Conservation (phyloP, 352 stramenopile species). For the Pythium aquatile region DNA sequence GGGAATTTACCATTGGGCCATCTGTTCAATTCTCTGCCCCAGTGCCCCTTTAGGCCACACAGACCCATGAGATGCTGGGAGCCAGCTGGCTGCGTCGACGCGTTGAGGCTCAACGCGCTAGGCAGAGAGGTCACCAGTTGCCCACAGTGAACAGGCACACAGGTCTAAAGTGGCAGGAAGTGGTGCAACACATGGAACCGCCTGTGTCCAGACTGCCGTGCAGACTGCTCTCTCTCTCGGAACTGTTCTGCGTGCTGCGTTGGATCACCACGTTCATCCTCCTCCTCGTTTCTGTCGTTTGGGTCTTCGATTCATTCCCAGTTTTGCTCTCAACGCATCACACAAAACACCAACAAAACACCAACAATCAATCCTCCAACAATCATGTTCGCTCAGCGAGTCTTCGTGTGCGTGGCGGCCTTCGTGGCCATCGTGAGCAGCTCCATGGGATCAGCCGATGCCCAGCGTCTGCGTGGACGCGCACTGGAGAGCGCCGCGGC, state of each 20-base stretch:
- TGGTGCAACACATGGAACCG: not conserved
- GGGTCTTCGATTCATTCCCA: not conserved
- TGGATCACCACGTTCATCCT: not conserved
- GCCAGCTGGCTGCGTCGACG: not conserved
- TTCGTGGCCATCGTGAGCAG: conserved; percentile 14
- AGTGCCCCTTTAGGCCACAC: not conserved
- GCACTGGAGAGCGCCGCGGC: not conserved
- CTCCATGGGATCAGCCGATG: conserved; percentile 3
- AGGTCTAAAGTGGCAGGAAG: not conserved
- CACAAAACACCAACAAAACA: not conserved
- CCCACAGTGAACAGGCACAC: not conserved
- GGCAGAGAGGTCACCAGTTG: conserved; percentile 1
- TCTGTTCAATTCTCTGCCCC: not conserved
- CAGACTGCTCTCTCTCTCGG: not conserved
- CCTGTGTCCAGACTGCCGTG: not conserved
- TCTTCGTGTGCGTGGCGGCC: conserved; percentile 12
- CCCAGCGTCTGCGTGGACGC: conserved; percentile 18
- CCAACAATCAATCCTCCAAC: not conserved
- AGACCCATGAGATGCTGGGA: not conserved
- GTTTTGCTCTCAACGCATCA: not conserved
- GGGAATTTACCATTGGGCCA: not conserved
- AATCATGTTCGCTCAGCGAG: conserved; percentile 20
- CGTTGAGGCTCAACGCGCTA: not conserved
- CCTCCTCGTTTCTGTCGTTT: not conserved
- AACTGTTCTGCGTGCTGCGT: not conserved